Base-by-base conservation (phyloP, 1,284 basidiomycete species). In the Pterulicium gracile region DNA sequence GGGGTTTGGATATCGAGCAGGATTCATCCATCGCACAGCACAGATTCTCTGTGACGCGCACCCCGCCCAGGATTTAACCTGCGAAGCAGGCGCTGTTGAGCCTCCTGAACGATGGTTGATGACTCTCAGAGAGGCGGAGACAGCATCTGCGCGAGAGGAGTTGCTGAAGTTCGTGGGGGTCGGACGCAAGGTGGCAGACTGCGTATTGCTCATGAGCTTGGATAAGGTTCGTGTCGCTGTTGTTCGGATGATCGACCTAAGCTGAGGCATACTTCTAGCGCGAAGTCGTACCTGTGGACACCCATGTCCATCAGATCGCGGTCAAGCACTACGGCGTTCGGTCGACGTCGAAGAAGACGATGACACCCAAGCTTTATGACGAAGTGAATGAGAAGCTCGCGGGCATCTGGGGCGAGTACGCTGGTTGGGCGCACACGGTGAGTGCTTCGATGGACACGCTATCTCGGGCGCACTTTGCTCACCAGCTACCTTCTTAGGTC, bases 101-200 rank as follows among this genome's bases (percentile, higher is more conserved):
- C 64, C 64, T 13, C 65, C 81, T 1, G 79, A 83, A 50, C 57
- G 62, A 46, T 88, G 81, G 72, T 69, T 92, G 3, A 54, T 62
- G 47, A 66, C 67, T 2, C 62, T 92, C n/a, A 71, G 88, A 47
- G 56, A 56, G 1, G 50, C 63, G 50, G 57, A 61, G 17, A 87
- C 86, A 2, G 55, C 59, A 0, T 72, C 74, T 19, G 90, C 89
- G 14, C 70, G 93, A 48, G 70, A 74, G 24, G 78, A 86, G 52
- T 70, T 99, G 17, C 64, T 96, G 32, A 80, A 74, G 56, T 79
- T 92, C 52, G 77, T 89, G 40, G 96, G 96, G 0, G 90, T 99
- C 0, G 96, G 96, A 1, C 77, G 92, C 24, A 99, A 99, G 62
- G 93, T 97, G 0, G 91, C 89, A 1, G 95, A 98, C 59, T 99